Evolutionary conservation across 129 eudicot genomes (phyloP), one percentile per base, ranked within the genome.

Genomic region (Flaveria brownii): DNA sequence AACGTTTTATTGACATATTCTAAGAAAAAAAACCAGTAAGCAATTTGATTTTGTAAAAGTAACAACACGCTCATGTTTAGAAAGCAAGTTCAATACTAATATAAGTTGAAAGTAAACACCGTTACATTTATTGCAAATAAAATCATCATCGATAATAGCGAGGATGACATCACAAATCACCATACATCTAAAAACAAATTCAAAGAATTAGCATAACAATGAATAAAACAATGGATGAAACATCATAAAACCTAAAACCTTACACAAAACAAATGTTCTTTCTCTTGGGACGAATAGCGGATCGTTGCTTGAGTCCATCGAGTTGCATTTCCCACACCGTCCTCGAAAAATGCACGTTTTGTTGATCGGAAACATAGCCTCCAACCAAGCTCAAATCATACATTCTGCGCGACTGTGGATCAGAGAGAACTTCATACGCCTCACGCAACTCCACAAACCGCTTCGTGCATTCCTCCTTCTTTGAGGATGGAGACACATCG

Each of bases 341-440:
- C 78, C 64, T 67, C 61, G 66, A 63, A 52, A 41, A 80, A 50
- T 45, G 65, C 39, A 18, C 30, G 11, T 43, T 36, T 52, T 42
- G 71, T 45, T 77, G 77, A 70, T 43, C 8, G 0, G 6, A 16
- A 68, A 7, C 57, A 77, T 54, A 52, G 57, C 42, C 67, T 77
- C 57, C 68, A 15, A 57, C 85, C 39, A 85, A 71, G 49, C 83
- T 70, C 79, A 87, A 71, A 57, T 89, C 91, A 20, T 86, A 86
- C 70, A 70, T 47, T 68, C 67, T 67, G 10, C 94, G 60, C 10
- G 81, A 79, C 9, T 45, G 52, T 11, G 90, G 94, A 77, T 89
- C 91, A 14, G 94, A 84, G 17, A 89, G 89, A 57, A 85, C 85
- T 60, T 86, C 94, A 28, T 89, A 86, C 16, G 94, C 94, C 63